Evolutionary conservation across 140 eudicot genomes (phyloP).

Genomic region (Anethum foeniculum): DNA sequence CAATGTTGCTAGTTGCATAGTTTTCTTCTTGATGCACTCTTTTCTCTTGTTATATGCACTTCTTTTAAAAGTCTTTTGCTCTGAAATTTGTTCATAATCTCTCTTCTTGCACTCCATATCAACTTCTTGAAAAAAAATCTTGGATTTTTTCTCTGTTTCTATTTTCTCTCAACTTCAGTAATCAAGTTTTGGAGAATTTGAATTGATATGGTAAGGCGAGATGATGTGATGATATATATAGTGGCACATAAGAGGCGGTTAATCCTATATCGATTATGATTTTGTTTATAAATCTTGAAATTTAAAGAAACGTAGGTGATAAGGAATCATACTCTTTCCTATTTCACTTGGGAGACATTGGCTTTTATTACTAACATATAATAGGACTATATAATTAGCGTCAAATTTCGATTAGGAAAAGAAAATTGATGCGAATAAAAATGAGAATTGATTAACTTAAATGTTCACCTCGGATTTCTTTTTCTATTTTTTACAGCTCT

Average conservation of each 20-base stretch:
- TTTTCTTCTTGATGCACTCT: constrained; percentile 16
- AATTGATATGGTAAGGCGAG: background rate
- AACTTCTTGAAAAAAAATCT: background rate
- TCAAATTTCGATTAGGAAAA: no score
- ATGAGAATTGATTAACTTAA: no score
- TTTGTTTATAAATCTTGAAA: no score
- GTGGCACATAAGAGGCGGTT: background rate
- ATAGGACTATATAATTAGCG: no score
- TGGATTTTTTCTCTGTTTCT: background rate
- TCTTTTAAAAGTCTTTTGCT: background rate
- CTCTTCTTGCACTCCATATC: background rate
- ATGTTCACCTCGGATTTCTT: no score
- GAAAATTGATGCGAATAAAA: no score
- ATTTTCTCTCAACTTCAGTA: background rate
- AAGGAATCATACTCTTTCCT: background rate
- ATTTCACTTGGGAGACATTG: no score
- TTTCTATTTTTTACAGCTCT: no score
- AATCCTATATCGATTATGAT: background rate
- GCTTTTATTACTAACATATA: no score
- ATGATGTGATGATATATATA: background rate
- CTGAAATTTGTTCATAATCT: background rate
- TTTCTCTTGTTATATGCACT: background rate
- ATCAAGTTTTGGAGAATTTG: background rate
- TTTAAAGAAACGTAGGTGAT: background rate
- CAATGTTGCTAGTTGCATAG: constrained; percentile 14